Base-by-base conservation (phyloP, 768 basidiomycete genomes). In the Hypsizygus marmoreus region DNA sequence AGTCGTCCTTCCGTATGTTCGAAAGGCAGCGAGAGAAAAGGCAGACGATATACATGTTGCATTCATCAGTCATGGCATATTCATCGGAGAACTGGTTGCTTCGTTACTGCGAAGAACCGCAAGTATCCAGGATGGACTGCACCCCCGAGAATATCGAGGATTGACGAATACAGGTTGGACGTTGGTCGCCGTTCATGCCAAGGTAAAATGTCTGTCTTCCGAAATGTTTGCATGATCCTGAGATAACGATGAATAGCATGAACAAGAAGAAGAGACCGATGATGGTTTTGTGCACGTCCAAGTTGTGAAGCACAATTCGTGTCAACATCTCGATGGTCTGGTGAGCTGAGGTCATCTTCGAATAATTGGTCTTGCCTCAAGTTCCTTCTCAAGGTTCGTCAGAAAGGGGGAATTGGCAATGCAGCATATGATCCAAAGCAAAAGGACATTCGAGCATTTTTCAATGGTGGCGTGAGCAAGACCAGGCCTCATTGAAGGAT, bases 391-490 rank as follows among this genome's bases (percentile, higher is more conserved):
- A 45, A 69, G 67, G 60, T 61, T 40, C 80, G 90, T 4, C 90
- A 93, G 62, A 79, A 75, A 48, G 88, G 88, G 2, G 89, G 91
- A 1, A 84, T 90, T 35, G 84, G 88, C 5, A 82, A 80, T 36
- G 61, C 76, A 10, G 78, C 84, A 1, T 76, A 85, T 58, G 91
- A 94, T 58, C 80, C 82, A 23, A 80, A 79, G 47, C 91, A 95
- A 61, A 73, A 77, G 51, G 81, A 86, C 58, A 86, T 94, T 35
- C 76, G 87, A 16, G 73, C 76, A 2, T 92, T 91, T 71, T 88
- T 92, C 14, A 45, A 32, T n/a, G 9, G 14, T 37, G 23, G 22
- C n/a, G 38, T 33, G 25, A 16, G 13, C 20, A 5, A 14, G 9
- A 24, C 17, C 17, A 23, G 12, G 10, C 17, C 5, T 17, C 24